Evolutionary conservation across 106 monocot genomes (phyloP).

Genomic region (Hemerocallis citrina): DNA sequence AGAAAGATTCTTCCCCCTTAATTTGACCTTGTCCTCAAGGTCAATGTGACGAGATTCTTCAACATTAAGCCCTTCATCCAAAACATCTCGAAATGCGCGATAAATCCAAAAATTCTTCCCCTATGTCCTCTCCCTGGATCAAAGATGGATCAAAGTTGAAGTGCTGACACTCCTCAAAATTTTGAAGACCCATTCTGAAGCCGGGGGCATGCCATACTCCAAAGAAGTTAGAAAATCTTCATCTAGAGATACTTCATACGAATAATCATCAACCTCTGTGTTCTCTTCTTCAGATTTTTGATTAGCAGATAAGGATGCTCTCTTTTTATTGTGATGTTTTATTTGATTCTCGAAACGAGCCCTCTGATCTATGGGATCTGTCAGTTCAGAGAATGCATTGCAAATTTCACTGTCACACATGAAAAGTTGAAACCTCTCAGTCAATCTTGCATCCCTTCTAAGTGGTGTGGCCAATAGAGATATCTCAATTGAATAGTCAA

Average conservation of each 20-base stretch:
- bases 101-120: too few species aligned
- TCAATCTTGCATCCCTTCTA: slow-evolving; percentile 45
- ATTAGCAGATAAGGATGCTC: slow-evolving; percentile 17
- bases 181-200: slow-evolving; percentile 98
- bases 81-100: too few species aligned
- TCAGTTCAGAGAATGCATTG: slow-evolving; percentile 97
- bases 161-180: too few species aligned
- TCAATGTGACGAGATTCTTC: too few species aligned
- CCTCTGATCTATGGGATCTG: slow-evolving; percentile 97
- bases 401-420: slow-evolving; percentile 95
- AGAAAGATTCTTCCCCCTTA: too few species aligned
- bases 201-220: slow-evolving; percentile 99
- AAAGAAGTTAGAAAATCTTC: slow-evolving; percentile 91
- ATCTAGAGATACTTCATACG: slow-evolving; percentile 81
- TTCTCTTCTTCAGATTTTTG: slow-evolving; percentile 29
- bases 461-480: slow-evolving; percentile 11
- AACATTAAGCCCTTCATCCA: too few species aligned
- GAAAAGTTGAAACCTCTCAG: slow-evolving; percentile 94
- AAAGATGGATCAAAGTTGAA: too few species aligned
- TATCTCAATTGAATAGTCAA: slow-evolving; percentile 20
- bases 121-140: too few species aligned
- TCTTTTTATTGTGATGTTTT: slow-evolving; percentile 73
- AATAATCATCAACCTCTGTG: slow-evolving; percentile 42
- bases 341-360: slow-evolving; percentile 78
- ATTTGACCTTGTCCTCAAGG: too few species aligned